Conservation (phyloP, 2,329 filamentous ascomycete genomes). For the Ophiostoma tasmaniense region DNA sequence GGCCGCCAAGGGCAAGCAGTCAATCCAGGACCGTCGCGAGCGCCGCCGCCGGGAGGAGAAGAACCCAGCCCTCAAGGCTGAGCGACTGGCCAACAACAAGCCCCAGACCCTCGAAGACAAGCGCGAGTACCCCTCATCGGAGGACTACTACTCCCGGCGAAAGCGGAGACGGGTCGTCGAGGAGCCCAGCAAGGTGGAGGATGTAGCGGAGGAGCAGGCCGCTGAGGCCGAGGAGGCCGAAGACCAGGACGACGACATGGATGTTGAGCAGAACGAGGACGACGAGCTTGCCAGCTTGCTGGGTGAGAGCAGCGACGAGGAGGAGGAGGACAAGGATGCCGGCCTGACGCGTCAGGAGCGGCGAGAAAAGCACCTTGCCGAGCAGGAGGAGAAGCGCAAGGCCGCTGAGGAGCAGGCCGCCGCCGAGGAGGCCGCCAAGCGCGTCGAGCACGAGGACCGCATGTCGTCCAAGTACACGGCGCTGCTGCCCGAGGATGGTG, state of each 20-base stretch:
- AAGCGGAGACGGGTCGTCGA: slow-evolving; percentile 43
- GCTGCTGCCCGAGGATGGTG: slow-evolving; percentile 40
- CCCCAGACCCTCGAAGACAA: slow-evolving; percentile 78
- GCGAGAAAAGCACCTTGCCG: slow-evolving; percentile 37
- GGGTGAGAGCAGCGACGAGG: slow-evolving; percentile 36
- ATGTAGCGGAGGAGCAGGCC: slow-evolving; percentile 37
- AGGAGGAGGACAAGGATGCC: slow-evolving; percentile 32
- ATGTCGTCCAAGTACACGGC: slow-evolving; percentile 52
- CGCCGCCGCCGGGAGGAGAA: slow-evolving; percentile 79
- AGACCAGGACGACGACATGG: slow-evolving; percentile 35
- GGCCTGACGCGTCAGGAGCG: slow-evolving; percentile 28
- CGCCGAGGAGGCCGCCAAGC: slow-evolving; percentile 35
- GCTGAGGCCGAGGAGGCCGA: slow-evolving; percentile 28
- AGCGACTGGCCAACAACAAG: slow-evolving; percentile 68
- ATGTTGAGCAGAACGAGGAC: slow-evolving; percentile 10
- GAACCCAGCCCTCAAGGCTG: slow-evolving; percentile 65
- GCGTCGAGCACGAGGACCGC: slow-evolving; percentile 56
- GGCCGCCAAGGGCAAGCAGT: slow-evolving; percentile 41
- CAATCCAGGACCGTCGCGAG: slow-evolving; percentile 66
- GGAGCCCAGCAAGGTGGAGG: slow-evolving; percentile 40
- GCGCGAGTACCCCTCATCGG: slow-evolving; percentile 78
- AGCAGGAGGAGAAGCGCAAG: slow-evolving; percentile 28
- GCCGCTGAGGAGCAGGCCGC: slow-evolving; percentile 10
- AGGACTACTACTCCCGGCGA: slow-evolving; percentile 48
- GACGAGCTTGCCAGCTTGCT: slow-evolving; percentile 21